phyloP scores from a whole-genome alignment of 805 yeast genomes.

The Wickerhamomyces strasburgensis region DNA sequence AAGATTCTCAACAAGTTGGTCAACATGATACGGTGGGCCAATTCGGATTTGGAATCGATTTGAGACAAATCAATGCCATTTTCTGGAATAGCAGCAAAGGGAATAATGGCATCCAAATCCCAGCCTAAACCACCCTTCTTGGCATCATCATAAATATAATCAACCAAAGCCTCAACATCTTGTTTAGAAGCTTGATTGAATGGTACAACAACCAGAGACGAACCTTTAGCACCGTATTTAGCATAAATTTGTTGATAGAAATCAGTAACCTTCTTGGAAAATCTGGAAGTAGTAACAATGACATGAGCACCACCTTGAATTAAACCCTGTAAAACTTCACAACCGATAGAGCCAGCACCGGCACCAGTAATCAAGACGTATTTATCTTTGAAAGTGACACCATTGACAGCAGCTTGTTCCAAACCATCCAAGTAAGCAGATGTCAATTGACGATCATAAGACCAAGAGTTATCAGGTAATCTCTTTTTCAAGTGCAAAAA shows the following conservation, averaged over 20 bases:
- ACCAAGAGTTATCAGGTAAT: constrained; percentile 70
- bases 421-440: constrained; percentile 80
- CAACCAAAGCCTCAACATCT: constrained; percentile 82
- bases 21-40: constrained; percentile 98
- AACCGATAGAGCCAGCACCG: constrained; percentile 98
- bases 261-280: constrained; percentile 90
- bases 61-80: constrained; percentile 92
- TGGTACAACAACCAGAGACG: constrained; percentile 92
- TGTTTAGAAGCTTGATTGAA: constrained; percentile 97
- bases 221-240: constrained; percentile 87
- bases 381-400: constrained; percentile 84
- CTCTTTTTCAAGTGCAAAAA: constrained; percentile 89
- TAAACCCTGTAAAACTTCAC: constrained; percentile 91
- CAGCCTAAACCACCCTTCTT: constrained; percentile 92
- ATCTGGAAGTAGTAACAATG: constrained; percentile 92
- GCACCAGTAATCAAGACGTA: constrained; percentile 95
- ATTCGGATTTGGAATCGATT: constrained; percentile 92
- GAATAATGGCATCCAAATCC: constrained; percentile 95
- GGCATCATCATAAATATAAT: constrained; percentile 77
- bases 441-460: constrained; percentile 74
- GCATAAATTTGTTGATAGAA: constrained; percentile 92
- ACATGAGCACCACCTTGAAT: constrained; percentile 98
- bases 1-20: constrained; percentile 89
- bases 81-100: constrained; percentile 99
- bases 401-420: constrained; percentile 91